phyloP scores from a whole-genome alignment of 176 grass and related monocot genomes.

The Oryza punctata region DNA sequence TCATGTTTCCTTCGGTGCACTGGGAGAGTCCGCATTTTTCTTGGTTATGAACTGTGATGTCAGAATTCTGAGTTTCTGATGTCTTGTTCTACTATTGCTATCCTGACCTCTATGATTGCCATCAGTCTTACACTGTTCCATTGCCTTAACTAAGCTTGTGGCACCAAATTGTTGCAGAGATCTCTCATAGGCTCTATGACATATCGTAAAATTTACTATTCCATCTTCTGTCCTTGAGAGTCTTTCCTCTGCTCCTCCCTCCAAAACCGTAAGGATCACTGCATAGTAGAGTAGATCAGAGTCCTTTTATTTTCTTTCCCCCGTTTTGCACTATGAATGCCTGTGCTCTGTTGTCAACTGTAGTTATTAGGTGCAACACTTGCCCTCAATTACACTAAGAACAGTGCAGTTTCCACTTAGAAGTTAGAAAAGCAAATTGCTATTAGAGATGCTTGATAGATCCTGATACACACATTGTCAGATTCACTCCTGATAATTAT shows the following conservation, averaged over 20 bases:
- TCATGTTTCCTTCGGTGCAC: slow-evolving; percentile 27
- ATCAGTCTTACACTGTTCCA: slow-evolving; percentile 32
- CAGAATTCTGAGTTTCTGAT: slow-evolving; percentile 18
- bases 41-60: slow-evolving; percentile 11
- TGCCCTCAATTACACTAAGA: slow-evolving; percentile 16
- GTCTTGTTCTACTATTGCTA: slow-evolving; percentile 44
- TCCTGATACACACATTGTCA: slow-evolving; percentile 18
- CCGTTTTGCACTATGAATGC: neutral
- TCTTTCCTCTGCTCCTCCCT: neutral
- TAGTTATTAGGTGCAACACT: slow-evolving; percentile 26
- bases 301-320: neutral
- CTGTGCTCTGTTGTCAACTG: neutral
- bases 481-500: slow-evolving; percentile 21
- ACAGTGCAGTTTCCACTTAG: neutral
- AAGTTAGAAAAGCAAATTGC: neutral
- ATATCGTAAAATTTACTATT: slow-evolving; percentile 14
- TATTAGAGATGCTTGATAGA: slow-evolving; percentile 20
- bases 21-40: neutral
- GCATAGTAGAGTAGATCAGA: neutral
- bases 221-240: slow-evolving; percentile 1
- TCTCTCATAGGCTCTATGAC: slow-evolving; percentile 12
- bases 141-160: neutral
- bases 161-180: slow-evolving; percentile 1
- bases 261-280: neutral
- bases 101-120: slow-evolving; percentile 13